Percentiles rank a stretch among this genome's conserved stretches.
Evolutionary conservation across 2,329 filamentous ascomycete genomes (phyloP).

Genomic region (Aspergillus cejpii): DNA sequence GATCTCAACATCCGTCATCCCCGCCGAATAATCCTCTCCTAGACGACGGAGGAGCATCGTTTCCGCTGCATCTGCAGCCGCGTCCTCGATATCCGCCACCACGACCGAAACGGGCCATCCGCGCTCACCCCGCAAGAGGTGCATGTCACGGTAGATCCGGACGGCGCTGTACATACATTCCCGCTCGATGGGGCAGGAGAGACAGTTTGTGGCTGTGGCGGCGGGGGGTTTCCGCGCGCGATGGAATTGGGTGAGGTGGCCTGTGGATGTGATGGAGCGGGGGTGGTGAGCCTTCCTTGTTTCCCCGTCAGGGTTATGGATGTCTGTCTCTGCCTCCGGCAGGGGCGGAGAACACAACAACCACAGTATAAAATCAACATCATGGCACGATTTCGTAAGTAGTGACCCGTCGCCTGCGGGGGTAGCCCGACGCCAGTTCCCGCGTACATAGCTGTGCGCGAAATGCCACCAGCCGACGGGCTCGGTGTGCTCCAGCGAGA

Average conservation of each 20-base stretch:
- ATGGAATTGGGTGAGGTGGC: conserved; percentile 71
- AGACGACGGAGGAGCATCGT: conserved; percentile 46
- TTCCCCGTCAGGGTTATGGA: no score
- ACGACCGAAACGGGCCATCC: conserved; percentile 84
- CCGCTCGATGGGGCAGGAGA: conserved; percentile 66
- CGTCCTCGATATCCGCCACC: conserved; percentile 85
- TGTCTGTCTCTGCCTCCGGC: conserved; percentile 13
- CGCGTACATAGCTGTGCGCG: conserved; percentile 78
- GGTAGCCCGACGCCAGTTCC: conserved; percentile 84
- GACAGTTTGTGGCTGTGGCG: conserved; percentile 77
- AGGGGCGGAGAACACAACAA: conserved; percentile 67
- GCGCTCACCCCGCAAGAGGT: conserved; percentile 60
- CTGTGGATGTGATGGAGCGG: conserved; percentile 65
- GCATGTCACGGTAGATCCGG: conserved; percentile 68
- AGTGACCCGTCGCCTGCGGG: conserved; percentile 67
- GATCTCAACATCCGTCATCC: conserved; percentile 49
- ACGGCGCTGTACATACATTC: conserved; percentile 80
- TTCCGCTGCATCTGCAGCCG: conserved; percentile 42
- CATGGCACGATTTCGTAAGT: conserved; percentile 92
- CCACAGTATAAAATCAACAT: conserved; percentile 91
- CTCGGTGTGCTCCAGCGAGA: conserved; percentile 85
- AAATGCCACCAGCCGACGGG: conserved; percentile 98
- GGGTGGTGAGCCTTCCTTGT: conserved; percentile 57
- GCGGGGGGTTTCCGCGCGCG: conserved; percentile 65
- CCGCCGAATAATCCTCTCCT: conserved; percentile 50